phyloP scores from a whole-genome alignment of 1,284 basidiomycete genomes.

The Moesziomyces parantarcticus region DNA sequence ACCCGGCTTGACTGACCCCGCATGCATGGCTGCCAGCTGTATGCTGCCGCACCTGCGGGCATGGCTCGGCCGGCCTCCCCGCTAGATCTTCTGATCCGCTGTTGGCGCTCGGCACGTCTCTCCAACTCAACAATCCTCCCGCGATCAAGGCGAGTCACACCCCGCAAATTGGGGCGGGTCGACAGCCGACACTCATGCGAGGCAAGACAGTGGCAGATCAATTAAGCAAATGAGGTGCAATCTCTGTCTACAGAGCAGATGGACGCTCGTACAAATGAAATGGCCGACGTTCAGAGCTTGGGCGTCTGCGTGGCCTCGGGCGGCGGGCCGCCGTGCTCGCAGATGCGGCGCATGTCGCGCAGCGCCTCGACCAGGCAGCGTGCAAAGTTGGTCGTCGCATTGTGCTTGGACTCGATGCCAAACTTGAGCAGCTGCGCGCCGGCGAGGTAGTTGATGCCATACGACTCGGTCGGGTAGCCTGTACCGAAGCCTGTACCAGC shows the following conservation, averaged over 20 bases:
- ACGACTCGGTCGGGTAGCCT: conserved; percentile 56
- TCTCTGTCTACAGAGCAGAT: too few relatives aligned
- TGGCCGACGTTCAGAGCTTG: conserved; percentile 39
- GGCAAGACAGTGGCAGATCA: too few relatives aligned
- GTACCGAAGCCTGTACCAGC: conserved; percentile 82
- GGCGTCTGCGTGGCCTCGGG: conserved; percentile 38
- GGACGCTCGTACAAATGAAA: too few relatives aligned
- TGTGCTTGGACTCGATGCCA: conserved; percentile 90
- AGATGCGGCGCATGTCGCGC: conserved; percentile 77
- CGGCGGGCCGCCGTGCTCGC: conserved; percentile 68
- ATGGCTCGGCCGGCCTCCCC: too few relatives aligned
- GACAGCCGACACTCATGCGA: too few relatives aligned
- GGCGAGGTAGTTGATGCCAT: conserved; percentile 74
- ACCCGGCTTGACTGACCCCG: conserved; percentile 10
- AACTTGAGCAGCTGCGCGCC: conserved; percentile 87
- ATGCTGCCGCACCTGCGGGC: too few relatives aligned
- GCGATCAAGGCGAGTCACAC: too few relatives aligned
- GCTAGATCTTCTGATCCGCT: too few relatives aligned
- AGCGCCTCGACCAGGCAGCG: conserved; percentile 77
- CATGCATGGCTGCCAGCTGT: not conserved
- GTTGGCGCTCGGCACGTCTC: too few relatives aligned
- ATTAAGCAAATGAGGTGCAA: not conserved
- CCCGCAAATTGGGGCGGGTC: too few relatives aligned
- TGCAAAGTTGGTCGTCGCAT: conserved; percentile 80
- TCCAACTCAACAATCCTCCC: too few relatives aligned